A percentile compares a stretch with the other conserved stretches of the same genome.
These are phyloP conservation scores for Lippia alba DNA, from an alignment of 305 asterid species.

Conservation along the genomic window DNA sequence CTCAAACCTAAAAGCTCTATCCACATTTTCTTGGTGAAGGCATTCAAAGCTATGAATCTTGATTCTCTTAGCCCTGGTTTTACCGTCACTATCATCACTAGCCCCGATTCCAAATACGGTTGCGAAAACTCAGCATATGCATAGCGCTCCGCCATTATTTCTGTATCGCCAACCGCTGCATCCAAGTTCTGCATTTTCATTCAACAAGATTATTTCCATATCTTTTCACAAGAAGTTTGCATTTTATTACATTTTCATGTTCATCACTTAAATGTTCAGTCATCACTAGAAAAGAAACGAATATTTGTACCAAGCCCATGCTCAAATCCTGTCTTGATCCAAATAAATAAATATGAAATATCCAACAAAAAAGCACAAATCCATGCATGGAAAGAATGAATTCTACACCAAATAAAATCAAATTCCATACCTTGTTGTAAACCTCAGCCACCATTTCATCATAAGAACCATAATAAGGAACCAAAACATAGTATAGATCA, in stretches of 20 bases:
- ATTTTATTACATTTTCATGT: too few species aligned
- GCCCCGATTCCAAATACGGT: slow-evolving; percentile 69
- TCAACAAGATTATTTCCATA: too few species aligned
- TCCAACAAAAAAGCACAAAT: too few species aligned
- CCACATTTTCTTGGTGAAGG: slow-evolving; percentile 65
- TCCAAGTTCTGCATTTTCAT: slow-evolving; percentile 49
- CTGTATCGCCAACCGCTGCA: slow-evolving; percentile 71
- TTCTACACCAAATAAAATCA: not conserved
- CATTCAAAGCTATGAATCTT: slow-evolving; percentile 43
- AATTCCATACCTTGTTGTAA: slow-evolving; percentile 54
- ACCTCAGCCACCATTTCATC: slow-evolving; percentile 67
- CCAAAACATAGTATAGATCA: slow-evolving; percentile 43
- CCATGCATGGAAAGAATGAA: not conserved
- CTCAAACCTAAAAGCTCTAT: slow-evolving; percentile 43
- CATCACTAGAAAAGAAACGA: too few species aligned
- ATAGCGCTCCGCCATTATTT: slow-evolving; percentile 63
- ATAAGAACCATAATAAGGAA: slow-evolving; percentile 57
- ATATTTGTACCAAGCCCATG: too few species aligned
- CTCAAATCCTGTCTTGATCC: too few species aligned
- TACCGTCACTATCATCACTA: slow-evolving; percentile 68
- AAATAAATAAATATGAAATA: too few species aligned
- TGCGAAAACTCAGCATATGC: slow-evolving; percentile 57
- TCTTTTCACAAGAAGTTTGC: not conserved
- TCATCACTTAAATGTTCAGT: too few species aligned
- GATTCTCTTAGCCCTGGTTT: slow-evolving; percentile 45